Evolutionary conservation across 495 filamentous ascomycete genomes (phyloP).

Genomic region (Amphirosellinia nigrospora): DNA sequence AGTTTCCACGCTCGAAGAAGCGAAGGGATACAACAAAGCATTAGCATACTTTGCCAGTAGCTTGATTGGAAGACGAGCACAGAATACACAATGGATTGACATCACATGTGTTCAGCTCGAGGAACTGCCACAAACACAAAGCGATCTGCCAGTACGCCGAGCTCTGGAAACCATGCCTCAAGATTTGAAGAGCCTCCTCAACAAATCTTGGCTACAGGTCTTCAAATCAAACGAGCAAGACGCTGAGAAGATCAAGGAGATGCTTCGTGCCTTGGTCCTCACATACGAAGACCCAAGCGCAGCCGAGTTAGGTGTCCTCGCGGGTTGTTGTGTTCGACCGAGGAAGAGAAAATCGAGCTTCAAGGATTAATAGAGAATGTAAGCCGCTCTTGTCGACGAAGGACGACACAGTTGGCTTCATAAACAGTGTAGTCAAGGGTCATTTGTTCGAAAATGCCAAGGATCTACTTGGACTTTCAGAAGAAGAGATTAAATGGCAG

Average conservation of each 20-base stretch:
- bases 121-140: conserved; percentile 36
- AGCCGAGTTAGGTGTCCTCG: conserved; percentile 40
- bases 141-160: conserved; percentile 39
- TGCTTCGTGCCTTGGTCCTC: conserved; percentile 44
- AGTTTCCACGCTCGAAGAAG: conserved; percentile 33
- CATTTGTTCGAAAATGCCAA: conserved; percentile 41
- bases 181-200: conserved; percentile 40
- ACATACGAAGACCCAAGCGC: conserved; percentile 45
- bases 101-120: conserved; percentile 42
- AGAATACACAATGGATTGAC: conserved; percentile 48
- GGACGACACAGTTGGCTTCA: conserved; percentile 37
- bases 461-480: conserved; percentile 39
- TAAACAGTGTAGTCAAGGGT: conserved; percentile 41
- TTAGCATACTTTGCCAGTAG: conserved; percentile 45
- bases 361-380: conserved; percentile 39
- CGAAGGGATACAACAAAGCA: conserved; percentile 45
- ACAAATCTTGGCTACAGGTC: conserved; percentile 41
- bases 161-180: conserved; percentile 43
- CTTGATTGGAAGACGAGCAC: conserved; percentile 41
- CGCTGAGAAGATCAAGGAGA: conserved; percentile 43
- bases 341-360: conserved; percentile 40
- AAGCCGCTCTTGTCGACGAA: conserved; percentile 40
- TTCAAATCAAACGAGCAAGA: conserved; percentile 47
- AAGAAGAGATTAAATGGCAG: conserved; percentile 47
- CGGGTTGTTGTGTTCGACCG: conserved; percentile 34